Conservation (phyloP, 768 basidiomycete species). For the Rhizopogon rudus region DNA sequence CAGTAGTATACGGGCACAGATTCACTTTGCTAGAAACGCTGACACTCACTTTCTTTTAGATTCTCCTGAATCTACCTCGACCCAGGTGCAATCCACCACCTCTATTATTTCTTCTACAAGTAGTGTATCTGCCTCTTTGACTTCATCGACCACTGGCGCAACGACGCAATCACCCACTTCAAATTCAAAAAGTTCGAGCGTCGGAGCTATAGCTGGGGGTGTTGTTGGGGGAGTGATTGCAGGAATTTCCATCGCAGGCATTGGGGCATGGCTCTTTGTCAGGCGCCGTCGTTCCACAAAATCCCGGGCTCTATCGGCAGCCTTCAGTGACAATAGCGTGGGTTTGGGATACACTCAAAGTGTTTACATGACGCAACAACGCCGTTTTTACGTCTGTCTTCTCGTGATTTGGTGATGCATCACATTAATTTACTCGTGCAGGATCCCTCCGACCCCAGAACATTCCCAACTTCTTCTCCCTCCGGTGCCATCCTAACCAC, state of each 20-base stretch:
- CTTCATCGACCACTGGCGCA: background rate
- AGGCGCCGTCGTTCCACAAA: constrained; percentile 21
- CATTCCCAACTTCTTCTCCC: constrained; percentile 28
- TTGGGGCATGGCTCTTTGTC: constrained; percentile 34
- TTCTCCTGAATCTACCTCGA: constrained; percentile 39
- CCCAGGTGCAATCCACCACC: constrained; percentile 25
- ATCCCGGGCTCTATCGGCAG: constrained; percentile 8
- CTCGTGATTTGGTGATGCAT: background rate
- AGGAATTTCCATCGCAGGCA: constrained; percentile 36
- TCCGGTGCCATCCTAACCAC: constrained; percentile 7
- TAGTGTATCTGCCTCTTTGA: constrained; percentile 12
- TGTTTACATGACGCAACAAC: constrained; percentile 17
- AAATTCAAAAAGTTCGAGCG: constrained; percentile 20
- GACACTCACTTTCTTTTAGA: constrained; percentile 20
- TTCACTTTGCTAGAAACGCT: background rate
- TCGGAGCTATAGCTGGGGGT: constrained; percentile 58
- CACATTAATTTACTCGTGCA: constrained; percentile 8
- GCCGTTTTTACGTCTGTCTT: constrained; percentile 24
- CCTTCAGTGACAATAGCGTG: background rate
- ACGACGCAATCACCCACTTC: constrained; percentile 3
- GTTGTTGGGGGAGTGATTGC: constrained; percentile 55
- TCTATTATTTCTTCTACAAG: constrained; percentile 5
- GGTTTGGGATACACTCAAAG: constrained; percentile 1
- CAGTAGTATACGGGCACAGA: background rate
- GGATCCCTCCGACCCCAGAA: constrained; percentile 33